Evolutionary conservation across 2,329 filamentous ascomycete species (phyloP).

Genomic region (Cordyceps cicadae): DNA sequence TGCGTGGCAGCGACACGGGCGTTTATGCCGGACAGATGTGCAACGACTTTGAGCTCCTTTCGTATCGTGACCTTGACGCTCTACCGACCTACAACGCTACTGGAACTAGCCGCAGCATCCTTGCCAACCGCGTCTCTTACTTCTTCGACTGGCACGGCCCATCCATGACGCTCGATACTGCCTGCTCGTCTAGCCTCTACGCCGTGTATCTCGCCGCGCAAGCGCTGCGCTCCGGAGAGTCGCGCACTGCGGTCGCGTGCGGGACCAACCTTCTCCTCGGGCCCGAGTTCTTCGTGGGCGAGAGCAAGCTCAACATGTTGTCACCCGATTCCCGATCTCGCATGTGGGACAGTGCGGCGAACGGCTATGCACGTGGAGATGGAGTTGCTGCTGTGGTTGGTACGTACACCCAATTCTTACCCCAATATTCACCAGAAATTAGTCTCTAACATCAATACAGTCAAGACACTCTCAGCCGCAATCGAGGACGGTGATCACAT

Average conservation of each 20-base stretch:
- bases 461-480: neutral
- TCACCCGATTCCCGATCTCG: too few species aligned
- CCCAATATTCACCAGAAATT: too few species aligned
- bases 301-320: too few species aligned
- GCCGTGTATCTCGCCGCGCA: neutral
- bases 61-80: neutral
- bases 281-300: too few species aligned
- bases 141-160: neutral
- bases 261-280: too few species aligned
- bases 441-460: too few species aligned
- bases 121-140: neutral
- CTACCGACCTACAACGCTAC: neutral
- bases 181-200: neutral
- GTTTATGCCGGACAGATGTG: conserved; percentile 20
- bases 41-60: conserved; percentile 16
- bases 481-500: neutral
- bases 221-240: neutral
- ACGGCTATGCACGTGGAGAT: too few species aligned
- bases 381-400: too few species aligned
- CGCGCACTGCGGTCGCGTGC: too few species aligned
- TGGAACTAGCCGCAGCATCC: too few species aligned
- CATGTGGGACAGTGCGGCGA: too few species aligned
- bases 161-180: neutral
- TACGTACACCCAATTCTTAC: too few species aligned
- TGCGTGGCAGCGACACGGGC: neutral